Evolutionary conservation across 2,329 filamentous ascomycete genomes (phyloP), one percentile per base, ranked within the genome.

Genomic region (Fusarium guadeloupense): DNA sequence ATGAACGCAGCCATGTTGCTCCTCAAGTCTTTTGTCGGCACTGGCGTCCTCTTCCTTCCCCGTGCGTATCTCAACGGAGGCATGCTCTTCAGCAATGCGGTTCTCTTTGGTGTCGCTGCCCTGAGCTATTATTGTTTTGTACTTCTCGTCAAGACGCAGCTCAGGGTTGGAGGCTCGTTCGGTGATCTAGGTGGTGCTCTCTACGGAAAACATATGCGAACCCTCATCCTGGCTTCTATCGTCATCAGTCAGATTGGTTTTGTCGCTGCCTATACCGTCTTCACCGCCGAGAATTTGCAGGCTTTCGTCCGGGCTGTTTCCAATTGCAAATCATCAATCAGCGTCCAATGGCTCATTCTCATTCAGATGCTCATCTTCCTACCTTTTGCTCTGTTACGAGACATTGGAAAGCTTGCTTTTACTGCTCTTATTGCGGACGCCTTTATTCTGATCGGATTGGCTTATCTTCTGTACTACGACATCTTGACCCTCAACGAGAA

Each of bases 121-220:
- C 81, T 99, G 55, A 97, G 93, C 74, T 99, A 97, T 78, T 97
- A 97, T 80, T 97, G 93, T 79, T 99, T 99, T 77, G 93, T 99
- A 35, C 83, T 99, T 13, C 85, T 99, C 26, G 93, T 97, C 61
- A 89, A 89, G 56, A 95, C 93, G 3, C 89, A 95, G 28, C 80
- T 97, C 42, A 90, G 87, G 72, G 86, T 98, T 23, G 89, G 93
- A 42, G 93, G 91, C n/a, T 98, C 95, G 1, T 99, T 98, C 77
- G 95, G 95, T 75, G 95, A 98, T 71, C 96, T 99, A 78, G 95
- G 96, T 47, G 93, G 92, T 42, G 88, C 92, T 40, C 83, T 99
- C 14, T 99, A 95, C 74, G 95, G 95, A 60, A 90, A 89, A 64
- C 93, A 90, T 84, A 91, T 99, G 89, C 87, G 93, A 58, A 88